Percentiles rank a stretch among this genome's conserved stretches.
Conservation (phyloP, 331 rosid species). For the Pyrus hybrid region DNA sequence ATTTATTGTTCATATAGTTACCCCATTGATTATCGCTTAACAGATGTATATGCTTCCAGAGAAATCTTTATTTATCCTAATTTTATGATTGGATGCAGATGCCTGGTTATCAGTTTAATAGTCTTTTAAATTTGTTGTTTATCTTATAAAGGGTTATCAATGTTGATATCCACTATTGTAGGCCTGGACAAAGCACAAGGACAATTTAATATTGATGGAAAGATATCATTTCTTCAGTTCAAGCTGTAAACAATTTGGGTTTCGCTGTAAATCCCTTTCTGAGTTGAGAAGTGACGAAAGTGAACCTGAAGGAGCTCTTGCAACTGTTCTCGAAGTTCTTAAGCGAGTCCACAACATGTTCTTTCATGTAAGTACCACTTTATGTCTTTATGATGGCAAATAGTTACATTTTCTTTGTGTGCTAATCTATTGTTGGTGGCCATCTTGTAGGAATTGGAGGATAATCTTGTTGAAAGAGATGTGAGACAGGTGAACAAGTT, state of each 20-base stretch:
- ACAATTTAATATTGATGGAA: conserved; percentile 76
- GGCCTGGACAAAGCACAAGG: conserved; percentile 86
- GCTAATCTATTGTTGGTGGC: conserved; percentile 23
- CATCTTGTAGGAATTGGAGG: conserved; percentile 51
- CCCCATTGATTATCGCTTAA: not conserved
- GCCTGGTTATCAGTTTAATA: not conserved
- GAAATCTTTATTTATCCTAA: not conserved
- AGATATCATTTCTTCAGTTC: conserved; percentile 87
- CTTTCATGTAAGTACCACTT: conserved; percentile 55
- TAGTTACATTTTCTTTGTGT: not conserved
- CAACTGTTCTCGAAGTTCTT: conserved; percentile 57
- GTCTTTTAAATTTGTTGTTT: not conserved
- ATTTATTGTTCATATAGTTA: not conserved
- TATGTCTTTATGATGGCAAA: not conserved
- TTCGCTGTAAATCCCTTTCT: conserved; percentile 60
- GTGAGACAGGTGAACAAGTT: conserved; percentile 66
- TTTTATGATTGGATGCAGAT: not conserved
- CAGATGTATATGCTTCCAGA: not conserved
- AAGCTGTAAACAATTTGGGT: conserved; percentile 72
- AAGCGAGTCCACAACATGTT: conserved; percentile 54
- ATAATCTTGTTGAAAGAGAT: conserved; percentile 49
- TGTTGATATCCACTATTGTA: conserved; percentile 28
- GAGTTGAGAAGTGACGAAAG: conserved; percentile 62
- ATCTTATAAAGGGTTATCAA: conserved; percentile 3
- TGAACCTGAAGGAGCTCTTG: conserved; percentile 71